Evolutionary conservation across 306 rosid species (phyloP).

Genomic region (Alnus rubra): DNA sequence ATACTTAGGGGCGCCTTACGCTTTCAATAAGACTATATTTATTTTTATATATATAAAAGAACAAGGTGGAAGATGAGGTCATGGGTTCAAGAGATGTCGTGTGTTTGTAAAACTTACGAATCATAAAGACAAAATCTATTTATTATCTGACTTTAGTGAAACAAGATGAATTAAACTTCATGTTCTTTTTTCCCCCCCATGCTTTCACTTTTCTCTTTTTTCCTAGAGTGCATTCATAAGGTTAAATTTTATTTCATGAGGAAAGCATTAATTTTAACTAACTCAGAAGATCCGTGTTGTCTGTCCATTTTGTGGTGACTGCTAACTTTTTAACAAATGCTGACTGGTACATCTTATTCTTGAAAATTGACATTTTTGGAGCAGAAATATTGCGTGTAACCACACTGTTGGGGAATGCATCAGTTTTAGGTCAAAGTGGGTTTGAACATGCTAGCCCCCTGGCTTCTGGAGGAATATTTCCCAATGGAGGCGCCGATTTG

Average conservation of each 20-base stretch:
- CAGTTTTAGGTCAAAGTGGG: conserved; percentile 99
- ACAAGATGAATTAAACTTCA: conserved; percentile 35
- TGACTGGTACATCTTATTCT: conserved; percentile 98
- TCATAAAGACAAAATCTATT: neutral
- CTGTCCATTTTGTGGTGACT: conserved; percentile 85
- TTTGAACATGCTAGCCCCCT: conserved; percentile 99
- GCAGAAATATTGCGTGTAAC: conserved; percentile 99
- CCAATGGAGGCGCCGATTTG: conserved; percentile 87
- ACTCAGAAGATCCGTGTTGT: conserved; percentile 76
- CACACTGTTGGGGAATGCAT: conserved; percentile 99
- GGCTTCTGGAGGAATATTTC: conserved; percentile 94
- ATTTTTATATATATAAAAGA: neutral
- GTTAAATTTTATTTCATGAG: conserved; percentile 42
- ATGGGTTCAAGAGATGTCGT: neutral
- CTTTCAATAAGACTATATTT: too few relatives aligned
- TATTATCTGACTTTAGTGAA: conserved; percentile 22
- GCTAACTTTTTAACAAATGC: conserved; percentile 97
- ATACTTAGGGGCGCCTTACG: too few relatives aligned
- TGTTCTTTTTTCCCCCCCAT: conserved; percentile 19
- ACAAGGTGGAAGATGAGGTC: neutral
- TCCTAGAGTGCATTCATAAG: conserved; percentile 35
- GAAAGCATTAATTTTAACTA: conserved; percentile 68
- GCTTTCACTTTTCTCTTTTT: conserved; percentile 8
- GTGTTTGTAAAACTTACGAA: neutral
- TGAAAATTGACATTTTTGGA: conserved; percentile 99